Percentiles rank a stretch among this genome's conserved stretches.
phyloP scores from a whole-genome alignment of 306 rosid species.

The Canavalia gladiata region DNA sequence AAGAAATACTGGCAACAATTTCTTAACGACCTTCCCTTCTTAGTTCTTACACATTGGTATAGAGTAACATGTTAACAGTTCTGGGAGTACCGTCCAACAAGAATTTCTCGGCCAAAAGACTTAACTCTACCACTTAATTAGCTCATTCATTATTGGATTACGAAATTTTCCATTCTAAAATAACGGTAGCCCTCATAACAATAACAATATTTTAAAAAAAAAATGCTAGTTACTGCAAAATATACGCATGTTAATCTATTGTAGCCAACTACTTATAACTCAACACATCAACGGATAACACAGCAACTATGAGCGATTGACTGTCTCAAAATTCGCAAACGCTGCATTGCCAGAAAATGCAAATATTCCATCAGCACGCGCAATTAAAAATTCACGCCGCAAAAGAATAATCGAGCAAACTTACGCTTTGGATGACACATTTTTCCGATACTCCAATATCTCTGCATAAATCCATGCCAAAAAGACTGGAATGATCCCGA shows the following conservation, averaged over 20 bases:
- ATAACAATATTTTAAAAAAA: background rate
- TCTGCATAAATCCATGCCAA: slow-evolving; percentile 85
- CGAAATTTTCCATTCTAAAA: background rate
- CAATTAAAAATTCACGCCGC: slow-evolving; percentile 10
- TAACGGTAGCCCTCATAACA: slow-evolving; percentile 3
- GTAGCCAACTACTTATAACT: slow-evolving; percentile 14
- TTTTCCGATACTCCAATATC: slow-evolving; percentile 76
- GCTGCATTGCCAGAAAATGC: slow-evolving; percentile 16
- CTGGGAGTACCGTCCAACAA: background rate
- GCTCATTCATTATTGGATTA: background rate
- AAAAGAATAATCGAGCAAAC: slow-evolving; percentile 43
- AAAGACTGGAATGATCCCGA: slow-evolving; percentile 69
- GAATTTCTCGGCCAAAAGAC: slow-evolving; percentile 13
- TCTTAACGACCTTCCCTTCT: background rate
- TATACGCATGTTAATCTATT: background rate
- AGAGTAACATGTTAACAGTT: slow-evolving; percentile 14
- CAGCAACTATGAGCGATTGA: background rate
- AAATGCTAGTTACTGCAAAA: background rate
- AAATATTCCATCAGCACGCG: background rate
- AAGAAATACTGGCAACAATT: slow-evolving; percentile 40
- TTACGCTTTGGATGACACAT: slow-evolving; percentile 73
- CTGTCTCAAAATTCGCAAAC: background rate
- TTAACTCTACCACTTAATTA: background rate
- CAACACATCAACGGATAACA: background rate
- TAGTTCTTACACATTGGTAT: background rate